Base-by-base conservation (phyloP, 1,284 basidiomycete genomes). In the Trametes hirsuta region DNA sequence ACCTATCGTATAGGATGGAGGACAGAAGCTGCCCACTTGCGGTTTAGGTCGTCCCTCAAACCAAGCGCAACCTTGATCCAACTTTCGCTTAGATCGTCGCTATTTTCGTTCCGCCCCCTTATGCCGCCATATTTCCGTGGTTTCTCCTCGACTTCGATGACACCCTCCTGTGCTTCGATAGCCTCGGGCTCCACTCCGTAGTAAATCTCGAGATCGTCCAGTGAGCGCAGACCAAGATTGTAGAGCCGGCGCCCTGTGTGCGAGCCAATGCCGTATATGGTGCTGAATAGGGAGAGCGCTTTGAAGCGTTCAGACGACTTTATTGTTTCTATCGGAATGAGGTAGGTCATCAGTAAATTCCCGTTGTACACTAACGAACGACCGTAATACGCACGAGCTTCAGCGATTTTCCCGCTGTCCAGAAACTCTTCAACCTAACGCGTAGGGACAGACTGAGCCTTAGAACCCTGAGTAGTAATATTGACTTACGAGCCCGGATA, bases 181-280 rank as follows among this genome's bases (percentile, higher is more conserved):
- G 30, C 55, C 18, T 58, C 53, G 77, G 70, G 45, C 74, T 75
- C 49, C 73, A 85, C 78, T 58, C 85, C 84, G 66, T 88, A 90
- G 66, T 88, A 88, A 41, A 77, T 72, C 59, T 87, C 83, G 42
- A 92, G 76, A 64, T 91, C 85, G 5, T 83, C 79, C 14, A 90
- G 68, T 0, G 81, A 85, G 46, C 85, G 81, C 46, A 90, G 72
- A 4, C 87, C 86, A 25, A 81, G 76, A 22, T 81, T 80, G 69
- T 86, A 90, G 4, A 91, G 77, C 39, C 79, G 75, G 5, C 84
- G 81, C 3, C 90, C 88, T 2, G 81, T 88, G n/a, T 76, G 72
- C 0, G 89, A 78, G 6, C 91, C 91, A 37, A 94, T 86, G 6
- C 90, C 88, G 54, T 94, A 85, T 59, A 93, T 75, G 1, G 80